phyloP scores from a whole-genome alignment of 345 rosid genomes.

The Eucalyptus curtisii region DNA sequence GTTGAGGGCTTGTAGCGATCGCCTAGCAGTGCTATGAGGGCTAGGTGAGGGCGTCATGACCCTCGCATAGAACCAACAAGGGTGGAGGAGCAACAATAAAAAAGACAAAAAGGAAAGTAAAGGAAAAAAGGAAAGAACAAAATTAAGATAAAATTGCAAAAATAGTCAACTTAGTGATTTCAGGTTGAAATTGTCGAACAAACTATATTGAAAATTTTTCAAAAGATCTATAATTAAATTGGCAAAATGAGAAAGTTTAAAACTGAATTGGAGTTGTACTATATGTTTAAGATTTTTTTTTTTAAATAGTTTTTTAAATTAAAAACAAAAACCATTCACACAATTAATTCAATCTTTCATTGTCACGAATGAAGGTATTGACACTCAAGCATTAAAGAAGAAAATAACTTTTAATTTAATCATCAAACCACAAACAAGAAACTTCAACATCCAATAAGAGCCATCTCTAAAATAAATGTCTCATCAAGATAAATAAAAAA shows the following conservation, averaged over 20 bases:
- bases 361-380: not conserved
- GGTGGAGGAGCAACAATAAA: not conserved
- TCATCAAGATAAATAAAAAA: not conserved
- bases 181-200: accelerated
- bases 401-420: too few species aligned
- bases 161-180: not conserved
- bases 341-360: not conserved
- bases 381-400: not conserved
- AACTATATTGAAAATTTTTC: not conserved
- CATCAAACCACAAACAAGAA: not conserved
- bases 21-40: not conserved
- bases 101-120: not conserved
- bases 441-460: not conserved
- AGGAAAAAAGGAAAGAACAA: not conserved
- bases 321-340: not conserved
- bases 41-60: not conserved
- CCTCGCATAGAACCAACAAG: not conserved
- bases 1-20: not conserved
- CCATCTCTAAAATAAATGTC: not conserved
- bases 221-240: not conserved
- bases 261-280: accelerated
- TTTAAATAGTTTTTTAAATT: too few species aligned
- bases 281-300: not conserved
- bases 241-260: accelerated
- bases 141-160: not conserved